These are phyloP conservation scores for Ammopiptanthus mongolicus DNA, from an alignment of 306 rosid genomes.

Conservation along the genomic window DNA sequence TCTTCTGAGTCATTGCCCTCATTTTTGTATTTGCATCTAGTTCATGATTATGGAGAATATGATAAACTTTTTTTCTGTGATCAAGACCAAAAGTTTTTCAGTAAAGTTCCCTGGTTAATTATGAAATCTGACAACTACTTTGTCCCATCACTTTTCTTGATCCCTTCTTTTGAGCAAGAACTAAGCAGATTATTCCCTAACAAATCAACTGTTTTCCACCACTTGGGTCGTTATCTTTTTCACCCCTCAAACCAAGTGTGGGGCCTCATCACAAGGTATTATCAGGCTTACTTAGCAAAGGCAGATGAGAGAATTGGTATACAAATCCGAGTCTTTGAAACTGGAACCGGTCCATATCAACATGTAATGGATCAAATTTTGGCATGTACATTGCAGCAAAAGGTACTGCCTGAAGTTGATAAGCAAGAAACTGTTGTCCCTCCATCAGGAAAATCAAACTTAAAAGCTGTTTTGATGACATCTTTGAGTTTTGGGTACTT, in stretches of 20 bases:
- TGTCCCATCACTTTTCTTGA: slow-evolving; percentile 64
- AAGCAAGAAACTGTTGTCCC: slow-evolving; percentile 1
- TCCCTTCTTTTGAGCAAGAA: slow-evolving; percentile 60
- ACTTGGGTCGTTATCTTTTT: slow-evolving; percentile 57
- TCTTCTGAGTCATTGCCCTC: slow-evolving; percentile 17
- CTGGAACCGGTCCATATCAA: slow-evolving; percentile 49
- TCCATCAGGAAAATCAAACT: slow-evolving; percentile 20
- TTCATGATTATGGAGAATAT: slow-evolving; percentile 56
- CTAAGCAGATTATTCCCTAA: slow-evolving; percentile 52
- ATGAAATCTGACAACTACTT: slow-evolving; percentile 67
- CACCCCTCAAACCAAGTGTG: slow-evolving; percentile 72
- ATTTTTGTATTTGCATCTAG: slow-evolving; percentile 61
- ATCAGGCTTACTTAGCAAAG: slow-evolving; percentile 54
- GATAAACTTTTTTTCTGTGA: slow-evolving; percentile 74
- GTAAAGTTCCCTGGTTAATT: slow-evolving; percentile 54
- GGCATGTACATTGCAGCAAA: slow-evolving; percentile 49
- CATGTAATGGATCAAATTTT: slow-evolving; percentile 62
- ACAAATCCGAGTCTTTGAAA: slow-evolving; percentile 61
- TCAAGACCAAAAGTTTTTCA: slow-evolving; percentile 40
- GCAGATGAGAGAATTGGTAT: slow-evolving; percentile 61
- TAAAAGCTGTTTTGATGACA: slow-evolving; percentile 57
- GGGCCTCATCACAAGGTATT: slow-evolving; percentile 64
- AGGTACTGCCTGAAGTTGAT: slow-evolving; percentile 46
- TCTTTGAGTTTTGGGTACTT: slow-evolving; percentile 56
- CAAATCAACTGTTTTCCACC: slow-evolving; percentile 59